Evolutionary conservation across 2,329 filamentous ascomycete species (phyloP).

Genomic region (Colletotrichum higginsianum): DNA sequence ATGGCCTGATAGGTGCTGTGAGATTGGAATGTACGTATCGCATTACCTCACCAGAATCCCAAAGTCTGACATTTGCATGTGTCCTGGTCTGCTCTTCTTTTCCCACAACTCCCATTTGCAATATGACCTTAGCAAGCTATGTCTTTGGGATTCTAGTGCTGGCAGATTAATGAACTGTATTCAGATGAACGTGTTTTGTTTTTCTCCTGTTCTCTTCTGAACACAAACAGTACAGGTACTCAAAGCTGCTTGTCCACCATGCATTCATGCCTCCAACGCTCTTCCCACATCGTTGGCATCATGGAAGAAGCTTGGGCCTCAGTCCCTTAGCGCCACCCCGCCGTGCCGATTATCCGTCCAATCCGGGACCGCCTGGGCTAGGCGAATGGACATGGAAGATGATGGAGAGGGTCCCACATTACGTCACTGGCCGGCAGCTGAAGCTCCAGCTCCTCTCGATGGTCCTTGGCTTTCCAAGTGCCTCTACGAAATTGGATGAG

Average conservation of each 20-base stretch:
- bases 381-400: constrained; percentile 18
- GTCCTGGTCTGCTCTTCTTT: no score
- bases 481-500: background rate
- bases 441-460: constrained; percentile 25
- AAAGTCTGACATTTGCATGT: no score
- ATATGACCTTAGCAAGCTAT: no score
- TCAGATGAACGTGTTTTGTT: no score
- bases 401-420: constrained; percentile 29
- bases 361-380: constrained; percentile 27
- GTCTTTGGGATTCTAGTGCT: no score
- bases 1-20: no score
- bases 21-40: background rate
- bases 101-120: no score
- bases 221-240: no score
- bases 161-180: no score
- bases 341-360: constrained; percentile 29
- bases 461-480: background rate
- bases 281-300: background rate
- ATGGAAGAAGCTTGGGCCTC: constrained; percentile 31
- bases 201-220: no score
- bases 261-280: background rate
- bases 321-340: background rate
- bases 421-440: constrained; percentile 36
- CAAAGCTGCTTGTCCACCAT: no score
- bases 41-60: no score